Percentiles rank a stretch among this genome's conserved stretches.
phyloP scores from a whole-genome alignment of 2,329 filamentous ascomycete genomes.

The Hymenoscyphus albidus region DNA sequence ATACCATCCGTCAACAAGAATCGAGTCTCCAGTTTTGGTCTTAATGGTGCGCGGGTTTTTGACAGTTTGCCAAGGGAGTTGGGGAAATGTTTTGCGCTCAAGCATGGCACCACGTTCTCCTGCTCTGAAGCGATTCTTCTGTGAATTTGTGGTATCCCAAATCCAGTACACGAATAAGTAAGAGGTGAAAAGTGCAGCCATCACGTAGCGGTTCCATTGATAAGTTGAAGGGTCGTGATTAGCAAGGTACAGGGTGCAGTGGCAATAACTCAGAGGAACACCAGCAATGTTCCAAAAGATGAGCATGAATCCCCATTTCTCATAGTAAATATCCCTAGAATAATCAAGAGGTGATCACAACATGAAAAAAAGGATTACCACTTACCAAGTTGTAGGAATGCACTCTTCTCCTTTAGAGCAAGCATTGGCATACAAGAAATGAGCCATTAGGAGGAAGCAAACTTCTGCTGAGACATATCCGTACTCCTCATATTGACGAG shows the following conservation, averaged over 20 bases:
- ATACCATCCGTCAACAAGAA: constrained; percentile 85
- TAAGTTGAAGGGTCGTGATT: constrained; percentile 75
- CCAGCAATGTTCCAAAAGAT: constrained; percentile 97
- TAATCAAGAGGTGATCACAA: constrained; percentile 10
- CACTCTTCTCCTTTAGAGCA: constrained; percentile 90
- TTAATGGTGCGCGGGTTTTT: constrained; percentile 76
- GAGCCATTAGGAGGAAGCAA: constrained; percentile 78
- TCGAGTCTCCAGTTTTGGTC: constrained; percentile 67
- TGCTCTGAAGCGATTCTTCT: constrained; percentile 89
- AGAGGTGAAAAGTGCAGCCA: constrained; percentile 60
- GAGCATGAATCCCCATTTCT: constrained; percentile 97
- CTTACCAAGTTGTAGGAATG: constrained; percentile 77
- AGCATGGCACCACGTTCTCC: constrained; percentile 69
- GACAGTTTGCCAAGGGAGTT: constrained; percentile 82
- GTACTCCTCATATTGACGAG: constrained; percentile 78
- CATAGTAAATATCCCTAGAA: constrained; percentile 83
- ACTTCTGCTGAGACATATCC: constrained; percentile 87
- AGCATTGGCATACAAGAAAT: constrained; percentile 88
- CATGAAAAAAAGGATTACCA: not conserved
- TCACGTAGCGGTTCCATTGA: constrained; percentile 66
- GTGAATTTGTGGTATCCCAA: constrained; percentile 88
- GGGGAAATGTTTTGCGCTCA: constrained; percentile 77
- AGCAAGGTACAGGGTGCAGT: constrained; percentile 86
- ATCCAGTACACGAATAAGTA: constrained; percentile 86
- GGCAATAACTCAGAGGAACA: constrained; percentile 87